phyloP scores from a whole-genome alignment of 176 grass and related monocot species.

The Phoenix dactylifera region DNA sequence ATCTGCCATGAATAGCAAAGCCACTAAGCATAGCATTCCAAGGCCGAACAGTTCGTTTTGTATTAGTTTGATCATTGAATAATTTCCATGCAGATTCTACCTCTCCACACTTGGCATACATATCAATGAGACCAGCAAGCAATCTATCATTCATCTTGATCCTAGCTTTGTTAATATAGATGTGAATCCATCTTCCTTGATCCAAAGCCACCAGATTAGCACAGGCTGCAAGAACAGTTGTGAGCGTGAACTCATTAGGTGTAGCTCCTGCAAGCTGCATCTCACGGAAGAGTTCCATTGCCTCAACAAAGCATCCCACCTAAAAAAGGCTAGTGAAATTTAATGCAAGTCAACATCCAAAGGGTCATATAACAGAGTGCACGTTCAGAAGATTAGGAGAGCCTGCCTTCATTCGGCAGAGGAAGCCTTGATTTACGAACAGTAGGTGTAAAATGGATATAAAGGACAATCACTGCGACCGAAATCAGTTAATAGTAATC shows the following conservation, averaged over 20 bases:
- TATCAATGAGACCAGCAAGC: conserved; percentile 10
- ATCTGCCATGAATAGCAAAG: conserved; percentile 18
- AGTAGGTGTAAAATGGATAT: too few relatives aligned
- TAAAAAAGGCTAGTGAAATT: not conserved
- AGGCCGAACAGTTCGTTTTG: conserved; percentile 2
- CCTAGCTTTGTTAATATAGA: not conserved
- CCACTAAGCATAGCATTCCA: conserved; percentile 23
- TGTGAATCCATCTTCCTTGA: conserved; percentile 21
- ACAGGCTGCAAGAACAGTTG: conserved; percentile 12
- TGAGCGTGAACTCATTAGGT: conserved; percentile 14
- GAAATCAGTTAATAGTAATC: too few relatives aligned
- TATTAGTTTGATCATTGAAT: conserved; percentile 6
- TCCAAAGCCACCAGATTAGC: conserved; percentile 7
- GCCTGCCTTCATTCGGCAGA: too few relatives aligned
- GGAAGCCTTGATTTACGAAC: too few relatives aligned
- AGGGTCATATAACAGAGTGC: not conserved
- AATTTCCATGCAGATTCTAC: conserved; percentile 1
- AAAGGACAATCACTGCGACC: too few relatives aligned
- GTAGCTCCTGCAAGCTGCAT: conserved; percentile 7
- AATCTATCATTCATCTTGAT: conserved; percentile 18
- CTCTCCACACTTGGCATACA: conserved; percentile 19
- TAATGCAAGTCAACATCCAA: conserved; percentile 3
- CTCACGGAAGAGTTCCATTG: not conserved
- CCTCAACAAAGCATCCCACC: conserved; percentile 11
- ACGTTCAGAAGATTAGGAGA: too few relatives aligned